Percentiles rank a stretch among this genome's conserved stretches.
Conservation (phyloP, 164 flowering plant genomes). For the Sextonia rubra region DNA sequence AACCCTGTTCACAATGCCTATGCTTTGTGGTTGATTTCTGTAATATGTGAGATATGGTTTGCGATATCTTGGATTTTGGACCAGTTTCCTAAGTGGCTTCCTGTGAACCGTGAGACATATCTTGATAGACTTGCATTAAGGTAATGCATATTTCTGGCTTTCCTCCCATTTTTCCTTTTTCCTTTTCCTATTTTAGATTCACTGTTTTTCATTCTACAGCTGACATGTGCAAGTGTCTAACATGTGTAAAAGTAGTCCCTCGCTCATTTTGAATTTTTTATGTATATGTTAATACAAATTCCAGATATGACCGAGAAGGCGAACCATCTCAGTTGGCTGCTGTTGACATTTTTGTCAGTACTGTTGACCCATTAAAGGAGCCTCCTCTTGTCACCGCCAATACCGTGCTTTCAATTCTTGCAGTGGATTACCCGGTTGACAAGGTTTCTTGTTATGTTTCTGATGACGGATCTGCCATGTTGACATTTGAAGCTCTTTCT, state of each 20-base stretch:
- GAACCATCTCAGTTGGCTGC: conserved; percentile 45
- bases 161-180: not conserved
- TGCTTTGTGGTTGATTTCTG: conserved; percentile 52
- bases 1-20: conserved; percentile 51
- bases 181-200: not conserved
- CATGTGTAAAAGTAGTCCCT: not conserved
- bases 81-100: conserved; percentile 55
- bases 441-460: conserved; percentile 63
- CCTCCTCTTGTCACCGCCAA: conserved; percentile 62
- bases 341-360: conserved; percentile 51
- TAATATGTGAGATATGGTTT: conserved; percentile 57
- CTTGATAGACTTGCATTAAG: conserved; percentile 49
- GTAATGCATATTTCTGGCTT: conserved; percentile 13
- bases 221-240: not conserved
- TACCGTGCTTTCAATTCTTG: conserved; percentile 54
- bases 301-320: conserved; percentile 53
- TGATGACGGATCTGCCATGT: conserved; percentile 64
- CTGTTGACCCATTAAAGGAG: conserved; percentile 58
- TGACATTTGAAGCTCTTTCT: conserved; percentile 53
- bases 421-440: conserved; percentile 62
- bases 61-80: conserved; percentile 52
- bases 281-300: not conserved
- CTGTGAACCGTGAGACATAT: conserved; percentile 49
- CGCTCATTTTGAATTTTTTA: conserved; percentile 4
- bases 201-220: not conserved